A percentile compares a stretch with the other conserved stretches of the same genome.
phyloP scores from a whole-genome alignment of 202 grass and related monocot genomes.

The Panicum virgatum region DNA sequence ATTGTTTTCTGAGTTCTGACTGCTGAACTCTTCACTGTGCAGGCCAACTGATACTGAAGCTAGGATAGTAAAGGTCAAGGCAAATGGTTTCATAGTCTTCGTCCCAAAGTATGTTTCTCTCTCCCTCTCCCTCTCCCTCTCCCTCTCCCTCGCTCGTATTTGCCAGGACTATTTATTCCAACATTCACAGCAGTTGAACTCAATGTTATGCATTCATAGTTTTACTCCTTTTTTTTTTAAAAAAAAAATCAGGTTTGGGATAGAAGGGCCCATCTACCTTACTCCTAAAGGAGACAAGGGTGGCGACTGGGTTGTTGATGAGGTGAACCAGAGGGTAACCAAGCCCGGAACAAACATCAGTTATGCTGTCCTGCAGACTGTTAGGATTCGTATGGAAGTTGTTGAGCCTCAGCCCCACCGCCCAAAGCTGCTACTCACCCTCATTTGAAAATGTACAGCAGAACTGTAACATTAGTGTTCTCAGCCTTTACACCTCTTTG shows the following conservation, averaged over 20 bases:
- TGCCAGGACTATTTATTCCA: background rate
- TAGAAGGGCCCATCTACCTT: slow-evolving; percentile 93
- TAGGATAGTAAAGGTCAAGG: slow-evolving; percentile 98
- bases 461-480: slow-evolving; percentile 32
- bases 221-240: background rate
- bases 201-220: slow-evolving; percentile 1
- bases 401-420: slow-evolving; percentile 94
- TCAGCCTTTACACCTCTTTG: background rate
- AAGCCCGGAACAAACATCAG: slow-evolving; percentile 66
- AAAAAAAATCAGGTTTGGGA: slow-evolving; percentile 70
- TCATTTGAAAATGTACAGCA: slow-evolving; percentile 52
- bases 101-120: slow-evolving; percentile 79
- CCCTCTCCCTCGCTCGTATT: background rate
- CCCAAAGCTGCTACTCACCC: slow-evolving; percentile 87
- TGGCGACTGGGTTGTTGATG: slow-evolving; percentile 86
- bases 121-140: background rate
- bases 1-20: slow-evolving; percentile 36
- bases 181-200: background rate
- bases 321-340: slow-evolving; percentile 80
- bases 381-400: slow-evolving; percentile 96
- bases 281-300: slow-evolving; percentile 80
- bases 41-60: slow-evolving; percentile 92
- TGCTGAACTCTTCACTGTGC: slow-evolving; percentile 30
- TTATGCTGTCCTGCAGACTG: slow-evolving; percentile 69
- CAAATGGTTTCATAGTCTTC: slow-evolving; percentile 97